A percentile compares a stretch with the other conserved stretches of the same genome.
phyloP scores from a whole-genome alignment of 2,329 filamentous ascomycete genomes.

The Aspergillus sp. region DNA sequence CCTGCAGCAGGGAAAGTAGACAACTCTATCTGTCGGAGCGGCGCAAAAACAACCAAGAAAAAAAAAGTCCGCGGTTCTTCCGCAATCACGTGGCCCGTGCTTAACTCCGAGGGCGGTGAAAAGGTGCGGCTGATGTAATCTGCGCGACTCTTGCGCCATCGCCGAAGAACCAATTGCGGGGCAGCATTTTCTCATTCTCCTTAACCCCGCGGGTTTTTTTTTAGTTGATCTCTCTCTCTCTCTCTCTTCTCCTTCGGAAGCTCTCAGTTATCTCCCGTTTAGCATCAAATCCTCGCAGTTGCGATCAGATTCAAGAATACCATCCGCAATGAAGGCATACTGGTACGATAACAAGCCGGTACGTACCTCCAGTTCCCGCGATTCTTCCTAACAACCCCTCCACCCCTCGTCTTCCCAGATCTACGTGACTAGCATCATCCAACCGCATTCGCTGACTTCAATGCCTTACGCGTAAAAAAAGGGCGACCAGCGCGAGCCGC shows the following conservation, averaged over 20 bases:
- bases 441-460: conserved; percentile 9
- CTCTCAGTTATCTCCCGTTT: neutral
- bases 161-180: conserved; percentile 29
- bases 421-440: neutral
- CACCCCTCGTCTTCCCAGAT: conserved; percentile 4
- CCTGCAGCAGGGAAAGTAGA: neutral
- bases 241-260: neutral
- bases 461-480: conserved; percentile 38
- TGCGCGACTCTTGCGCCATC: conserved; percentile 21
- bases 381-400: neutral
- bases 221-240: neutral
- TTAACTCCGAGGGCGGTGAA: conserved; percentile 23
- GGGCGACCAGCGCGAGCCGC: conserved; percentile 90
- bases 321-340: conserved; percentile 64
- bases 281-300: neutral
- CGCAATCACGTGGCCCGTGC: conserved; percentile 9
- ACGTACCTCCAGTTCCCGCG: conserved; percentile 22
- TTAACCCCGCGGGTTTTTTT: conserved; percentile 13
- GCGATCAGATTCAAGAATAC: neutral
- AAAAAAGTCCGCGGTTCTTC: conserved; percentile 18
- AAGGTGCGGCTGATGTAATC: conserved; percentile 18
- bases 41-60: neutral
- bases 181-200: conserved; percentile 24
- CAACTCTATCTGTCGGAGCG: neutral
- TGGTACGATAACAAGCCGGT: conserved; percentile 68